Evolutionary conservation across 2,329 filamentous ascomycete genomes (phyloP), one percentile per base, ranked within the genome.

Genomic region (Aureobasidium zeae): DNA sequence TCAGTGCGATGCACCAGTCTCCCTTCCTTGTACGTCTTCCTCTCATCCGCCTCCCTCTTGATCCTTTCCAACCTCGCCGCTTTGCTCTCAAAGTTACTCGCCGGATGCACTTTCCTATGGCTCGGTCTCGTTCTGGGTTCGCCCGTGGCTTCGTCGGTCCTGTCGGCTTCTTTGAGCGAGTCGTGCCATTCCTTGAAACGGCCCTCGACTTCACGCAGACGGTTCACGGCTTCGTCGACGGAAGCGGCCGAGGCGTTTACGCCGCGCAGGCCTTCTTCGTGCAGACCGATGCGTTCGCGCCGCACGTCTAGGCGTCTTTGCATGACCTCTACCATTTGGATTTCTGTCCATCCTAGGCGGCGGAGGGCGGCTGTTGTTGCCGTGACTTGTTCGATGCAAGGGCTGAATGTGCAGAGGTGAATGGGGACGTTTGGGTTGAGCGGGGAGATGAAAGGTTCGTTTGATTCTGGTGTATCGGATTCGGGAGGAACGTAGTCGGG

Each of bases 301-400:
- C 82, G 74, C 6, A 94, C 80, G 53, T 93, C 84, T 41, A 95
- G 74, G 3, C 82, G 79, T 53, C 77, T 79, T 55, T 94, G 81
- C 9, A 78, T 71, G 9, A 98, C 76, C 63, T 95, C 91, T 1
- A 94, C 84, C 85, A 94, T 95, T 53, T 85, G 79, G 51, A 96
- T 93, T 46, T 89, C 83, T 8, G 87, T 74, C 91, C 91, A 98
- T 42, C 86, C 86, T 5, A 87, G 68, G 26, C 79, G 75, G 43
- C 89, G 81, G 63, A 98, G 73, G 10, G 77, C 76, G 9, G 84
- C 81, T 43, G 94, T 80, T 0, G 91, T 96, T 45, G 80, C 77
- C 42, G 83, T 86, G 16, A 93, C 89, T 67, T 98, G 91, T 64
- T 98, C 91, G 52, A 98, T 93, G 63, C 91, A 98, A 0, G 91